Base-by-base conservation (phyloP, 768 basidiomycete species). In the Boletus sensibilis region DNA sequence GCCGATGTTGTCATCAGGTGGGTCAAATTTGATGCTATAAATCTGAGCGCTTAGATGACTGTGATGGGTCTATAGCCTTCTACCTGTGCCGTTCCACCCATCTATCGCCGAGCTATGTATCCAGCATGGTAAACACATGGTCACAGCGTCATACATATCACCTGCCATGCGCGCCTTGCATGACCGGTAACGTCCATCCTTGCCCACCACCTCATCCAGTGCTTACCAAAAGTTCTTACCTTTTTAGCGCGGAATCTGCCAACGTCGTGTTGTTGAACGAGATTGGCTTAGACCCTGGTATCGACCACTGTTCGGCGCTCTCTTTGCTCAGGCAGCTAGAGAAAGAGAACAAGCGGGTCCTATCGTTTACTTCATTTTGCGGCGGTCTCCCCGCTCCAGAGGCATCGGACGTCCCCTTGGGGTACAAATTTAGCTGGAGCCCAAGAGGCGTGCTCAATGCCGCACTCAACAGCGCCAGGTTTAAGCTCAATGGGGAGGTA, bases 361-460 rank as follows among this genome's bases (percentile, higher is more conserved):
- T 79, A 0, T 87, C 89, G 0, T 97, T 96, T 69, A 84, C 84
- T 1, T 94, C 92, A 1, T 95, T 95, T 78, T 98, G 95, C 53
- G 95, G 95, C 1, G 95, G 95, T 1, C 76, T 98, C 5, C 95
- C 95, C 0, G 86, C 88, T 1, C 91, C 91, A 0, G 88, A 68
- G 21, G 72, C 67, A 9, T 64, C 72, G 10, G 71, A 77, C 58
- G 83, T 88, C 16, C 92, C 93, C 2, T 74, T 95, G 11, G 80
- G 87, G n/a, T 94, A 96, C 66, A 96, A 94, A 67, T 94, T 94
- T 67, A 92, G 92, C 61, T 98, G 95, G 95, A 90, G 85, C 47
- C 94, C 95, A 0, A 79, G 85, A 55, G 94, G 92, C 6, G 94
- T 96, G 9, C 73, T 98, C 38, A 82, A 78, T 16, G 95, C 94